Base-by-base conservation (phyloP, 352 stramenopile species). In the Saprolegnia parasitica region DNA sequence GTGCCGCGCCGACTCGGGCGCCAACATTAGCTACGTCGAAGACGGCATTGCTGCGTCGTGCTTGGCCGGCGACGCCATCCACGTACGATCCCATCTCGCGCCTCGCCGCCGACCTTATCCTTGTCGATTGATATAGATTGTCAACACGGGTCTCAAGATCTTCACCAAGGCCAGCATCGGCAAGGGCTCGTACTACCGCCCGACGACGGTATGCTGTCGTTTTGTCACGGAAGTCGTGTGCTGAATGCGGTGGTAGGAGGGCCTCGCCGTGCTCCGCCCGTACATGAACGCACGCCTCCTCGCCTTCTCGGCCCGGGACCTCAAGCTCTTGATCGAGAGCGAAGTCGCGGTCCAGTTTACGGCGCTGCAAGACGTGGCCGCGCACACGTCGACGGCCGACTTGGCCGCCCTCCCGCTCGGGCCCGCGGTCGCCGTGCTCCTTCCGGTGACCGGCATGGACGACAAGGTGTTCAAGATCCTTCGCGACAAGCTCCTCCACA, bases 101-200 rank as follows among this genome's bases (percentile, higher is more conserved):
- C 3, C 42, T 2, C 11, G 4, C 42, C 29, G 42, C 42, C 29
- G 42, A 49, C 8, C 18, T 49, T 15, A n/a, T 8, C 8, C 3
- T n/a, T 10, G 42, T n/a, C 42, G 42, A 49, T 23, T 10, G 37
- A 5, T 42, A 4, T n/a, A 96, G 82, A 90, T 98, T 67, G 85
- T 98, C n/a, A 95, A 97, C 73, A 96, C 89, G 52, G 91, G 91
- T 5, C 84, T 97, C 61, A 93, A 93, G 68, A 83, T 95, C 4
- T 97, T 97, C 64, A 84, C 86, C 16, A 96, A 95, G 57, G 73
- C 86, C 37, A 86, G 76, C 1, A 80, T 90, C 32, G 71, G 76
- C 21, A 79, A 81, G 3, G 78, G 91, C 56, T 81, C 81, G 13
- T 90, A 85, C 65, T 97, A 96, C 71, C 89, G 91, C 2, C 79